Base-by-base conservation (phyloP, 768 basidiomycete genomes). In the Naematelia aurantialba region DNA sequence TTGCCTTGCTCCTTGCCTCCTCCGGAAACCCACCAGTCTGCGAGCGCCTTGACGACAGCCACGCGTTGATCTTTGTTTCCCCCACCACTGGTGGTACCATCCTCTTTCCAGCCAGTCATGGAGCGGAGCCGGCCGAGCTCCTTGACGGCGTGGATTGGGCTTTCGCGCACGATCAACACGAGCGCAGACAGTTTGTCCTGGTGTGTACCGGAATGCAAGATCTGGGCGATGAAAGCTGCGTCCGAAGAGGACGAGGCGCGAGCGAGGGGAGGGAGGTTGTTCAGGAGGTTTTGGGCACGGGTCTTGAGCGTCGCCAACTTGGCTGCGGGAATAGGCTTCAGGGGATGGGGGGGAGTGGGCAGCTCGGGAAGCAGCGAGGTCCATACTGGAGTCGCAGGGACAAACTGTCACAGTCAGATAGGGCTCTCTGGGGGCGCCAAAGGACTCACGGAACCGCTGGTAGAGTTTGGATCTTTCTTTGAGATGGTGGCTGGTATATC, bases 21-120 rank as follows among this genome's bases (percentile, higher is more conserved):
- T 29, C 91, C 92, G 47, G 65, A 63, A 11, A 88, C 83, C 91
- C 92, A 96, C 92, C 94, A 97, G 83, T 98, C 94, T 29, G 89
- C 86, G 58, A 99, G 81, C 61, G 92, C 94, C 45, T 93, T 82
- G 55, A 94, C 73, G 2, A 93, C 92, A 64, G 93, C 91, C 45
- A 96, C 75, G 66, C 88, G 86, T 79, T 97, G 93, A 52, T 92
- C 92, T n/a, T 93, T 82, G 25, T 76, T 76, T 2, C 74, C 73
- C 44, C 75, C 76, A 1, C 75, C 68, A 19, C 66, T 68, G 14
- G 68, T 66, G 2, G 63, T 56, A 3, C 57, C 60, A 2, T 90
- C 89, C 42, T 90, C 91, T 68, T 89, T 90, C 59, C 65, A 76
- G 70, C 89, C 88, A 1, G 88, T 85, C 87, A 94, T 86, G 2